Evolutionary conservation across 2,329 filamentous ascomycete species (phyloP).

Genomic region (Fragosphaeria purpurea): DNA sequence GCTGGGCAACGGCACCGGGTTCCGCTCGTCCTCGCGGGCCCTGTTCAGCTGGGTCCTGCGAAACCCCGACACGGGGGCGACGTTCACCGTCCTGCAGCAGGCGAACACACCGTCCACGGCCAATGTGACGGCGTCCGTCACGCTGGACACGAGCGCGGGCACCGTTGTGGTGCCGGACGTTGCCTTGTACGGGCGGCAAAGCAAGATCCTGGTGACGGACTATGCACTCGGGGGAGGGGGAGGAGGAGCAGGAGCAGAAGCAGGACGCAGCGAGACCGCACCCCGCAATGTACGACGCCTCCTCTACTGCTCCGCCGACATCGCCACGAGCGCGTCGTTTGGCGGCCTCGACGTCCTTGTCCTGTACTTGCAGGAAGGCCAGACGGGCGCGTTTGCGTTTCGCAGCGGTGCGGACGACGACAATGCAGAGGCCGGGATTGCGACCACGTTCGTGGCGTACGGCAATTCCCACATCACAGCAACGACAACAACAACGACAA

Average conservation of each 20-base stretch:
- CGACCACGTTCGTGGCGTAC: slow-evolving; percentile 29
- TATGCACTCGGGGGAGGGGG: slow-evolving; percentile 47
- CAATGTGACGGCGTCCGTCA: slow-evolving; percentile 42
- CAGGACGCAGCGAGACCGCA: slow-evolving; percentile 18
- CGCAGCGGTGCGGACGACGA: slow-evolving; percentile 15
- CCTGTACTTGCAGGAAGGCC: slow-evolving; percentile 45
- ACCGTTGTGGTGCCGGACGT: slow-evolving; percentile 50
- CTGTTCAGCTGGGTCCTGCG: slow-evolving; percentile 42
- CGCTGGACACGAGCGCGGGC: slow-evolving; percentile 48
- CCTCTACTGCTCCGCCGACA: slow-evolving; percentile 59
- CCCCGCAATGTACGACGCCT: slow-evolving; percentile 20
- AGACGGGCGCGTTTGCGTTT: slow-evolving; percentile 40
- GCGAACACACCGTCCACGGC: slow-evolving; percentile 35
- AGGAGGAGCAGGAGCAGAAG: too few species aligned
- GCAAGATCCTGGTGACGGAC: slow-evolving; percentile 57
- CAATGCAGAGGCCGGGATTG: slow-evolving; percentile 11
- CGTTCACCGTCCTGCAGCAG: slow-evolving; percentile 55
- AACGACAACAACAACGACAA: slow-evolving; percentile 20
- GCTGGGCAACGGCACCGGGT: slow-evolving; percentile 43
- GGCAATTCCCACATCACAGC: slow-evolving; percentile 27
- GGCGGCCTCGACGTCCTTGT: slow-evolving; percentile 50
- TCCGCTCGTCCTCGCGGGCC: slow-evolving; percentile 22
- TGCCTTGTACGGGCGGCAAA: slow-evolving; percentile 52
- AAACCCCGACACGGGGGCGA: slow-evolving; percentile 37
- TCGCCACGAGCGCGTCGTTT: slow-evolving; percentile 35